A percentile compares a stretch with the other conserved stretches of the same genome.
Conservation (phyloP, 1,139 yeast species). For the Blastobotrys elegans region DNA sequence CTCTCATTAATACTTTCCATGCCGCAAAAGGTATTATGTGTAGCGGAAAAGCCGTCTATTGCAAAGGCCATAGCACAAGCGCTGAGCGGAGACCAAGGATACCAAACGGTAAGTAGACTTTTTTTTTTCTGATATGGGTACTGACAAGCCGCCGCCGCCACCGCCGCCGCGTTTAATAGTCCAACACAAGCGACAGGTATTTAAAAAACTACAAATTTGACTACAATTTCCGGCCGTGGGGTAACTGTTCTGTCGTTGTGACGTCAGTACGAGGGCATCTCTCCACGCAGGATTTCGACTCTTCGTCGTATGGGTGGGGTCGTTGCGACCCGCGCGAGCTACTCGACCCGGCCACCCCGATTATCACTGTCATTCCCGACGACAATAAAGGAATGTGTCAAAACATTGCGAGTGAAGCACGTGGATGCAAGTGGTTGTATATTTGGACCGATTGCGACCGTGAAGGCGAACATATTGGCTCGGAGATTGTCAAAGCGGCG, state of each 20-base stretch:
- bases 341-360: constrained; percentile 36
- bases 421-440: constrained; percentile 58
- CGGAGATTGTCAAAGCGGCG: constrained; percentile 72
- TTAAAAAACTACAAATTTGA: constrained; percentile 77
- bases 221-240: constrained; percentile 57
- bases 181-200: constrained; percentile 42
- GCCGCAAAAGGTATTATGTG: constrained; percentile 73
- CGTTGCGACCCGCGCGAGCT: constrained; percentile 59
- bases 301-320: constrained; percentile 57
- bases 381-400: constrained; percentile 49
- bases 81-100: constrained; percentile 63
- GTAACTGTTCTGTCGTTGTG: constrained; percentile 77
- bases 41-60: constrained; percentile 95
- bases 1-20: too few relatives aligned
- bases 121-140: neutral
- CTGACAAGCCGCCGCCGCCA: neutral
- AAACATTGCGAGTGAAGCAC: constrained; percentile 69
- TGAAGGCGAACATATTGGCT: constrained; percentile 95
- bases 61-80: constrained; percentile 78
- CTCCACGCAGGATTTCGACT: constrained; percentile 56
- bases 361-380: constrained; percentile 39
- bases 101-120: constrained; percentile 21
- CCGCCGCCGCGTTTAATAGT: constrained; percentile 9
- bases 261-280: constrained; percentile 91
- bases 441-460: constrained; percentile 99